phyloP scores from a whole-genome alignment of 768 basidiomycete genomes.

The Amanita rubescens region DNA sequence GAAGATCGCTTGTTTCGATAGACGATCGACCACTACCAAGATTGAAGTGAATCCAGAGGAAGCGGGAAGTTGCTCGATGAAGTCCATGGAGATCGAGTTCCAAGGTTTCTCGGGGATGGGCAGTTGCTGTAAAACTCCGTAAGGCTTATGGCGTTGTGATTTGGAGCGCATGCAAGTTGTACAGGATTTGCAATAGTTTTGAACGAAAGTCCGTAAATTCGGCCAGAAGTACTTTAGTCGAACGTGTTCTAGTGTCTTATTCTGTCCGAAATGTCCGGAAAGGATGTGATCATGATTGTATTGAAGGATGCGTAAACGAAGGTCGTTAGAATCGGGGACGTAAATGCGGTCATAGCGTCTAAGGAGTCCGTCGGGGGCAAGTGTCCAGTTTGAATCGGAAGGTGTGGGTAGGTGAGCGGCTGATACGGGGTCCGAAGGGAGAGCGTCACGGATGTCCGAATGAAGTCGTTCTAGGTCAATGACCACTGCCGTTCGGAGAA shows the following conservation, averaged over 20 bases:
- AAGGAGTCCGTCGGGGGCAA: too few relatives aligned
- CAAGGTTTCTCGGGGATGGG: conserved; percentile 22
- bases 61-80: conserved; percentile 32
- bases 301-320: too few relatives aligned
- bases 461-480: too few relatives aligned
- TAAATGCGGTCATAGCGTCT: too few relatives aligned
- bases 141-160: conserved; percentile 24
- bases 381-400: not conserved
- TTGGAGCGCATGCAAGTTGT: conserved; percentile 29
- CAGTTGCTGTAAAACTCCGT: conserved; percentile 26
- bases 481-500: too few relatives aligned
- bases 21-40: conserved; percentile 30
- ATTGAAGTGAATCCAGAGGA: conserved; percentile 29
- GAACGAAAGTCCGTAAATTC: too few relatives aligned
- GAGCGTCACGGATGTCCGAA: too few relatives aligned
- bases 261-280: too few relatives aligned
- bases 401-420: conserved; percentile 11
- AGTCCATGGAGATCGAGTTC: conserved; percentile 33
- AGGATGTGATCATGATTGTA: too few relatives aligned
- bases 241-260: too few relatives aligned
- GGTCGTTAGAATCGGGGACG: too few relatives aligned
- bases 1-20: conserved; percentile 37
- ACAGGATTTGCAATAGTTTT: not conserved
- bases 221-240: too few relatives aligned
- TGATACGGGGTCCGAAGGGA: conserved; percentile 5